Conservation (phyloP, 805 yeast species). For the Nakazawaea ambrosiae region DNA sequence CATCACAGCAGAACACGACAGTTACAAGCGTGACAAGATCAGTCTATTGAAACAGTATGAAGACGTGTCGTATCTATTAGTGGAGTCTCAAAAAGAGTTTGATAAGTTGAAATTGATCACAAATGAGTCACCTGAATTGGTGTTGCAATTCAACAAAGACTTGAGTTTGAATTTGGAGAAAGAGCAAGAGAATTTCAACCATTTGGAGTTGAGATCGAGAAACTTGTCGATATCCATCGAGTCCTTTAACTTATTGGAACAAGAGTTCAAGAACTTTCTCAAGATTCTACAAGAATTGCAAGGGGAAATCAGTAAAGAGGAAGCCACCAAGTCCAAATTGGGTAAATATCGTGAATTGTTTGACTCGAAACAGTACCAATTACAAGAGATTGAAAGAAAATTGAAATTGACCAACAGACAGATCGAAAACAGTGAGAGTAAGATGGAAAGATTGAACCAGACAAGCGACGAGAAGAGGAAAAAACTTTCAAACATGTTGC, state of each 20-base stretch:
- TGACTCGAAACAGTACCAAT: conserved; percentile 29
- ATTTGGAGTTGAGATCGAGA: conserved; percentile 39
- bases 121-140: conserved; percentile 50
- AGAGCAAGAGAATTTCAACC: conserved; percentile 30
- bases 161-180: conserved; percentile 36
- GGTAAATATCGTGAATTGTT: conserved; percentile 32
- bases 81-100: conserved; percentile 50
- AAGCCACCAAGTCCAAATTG: conserved; percentile 30
- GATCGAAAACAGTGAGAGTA: conserved; percentile 39
- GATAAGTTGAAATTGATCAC: conserved; percentile 56
- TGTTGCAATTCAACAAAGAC: conserved; percentile 46
- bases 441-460: conserved; percentile 33
- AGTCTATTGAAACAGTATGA: conserved; percentile 52
- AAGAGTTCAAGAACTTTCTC: conserved; percentile 34
- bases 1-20: conserved; percentile 52
- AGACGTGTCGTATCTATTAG: conserved; percentile 47
- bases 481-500: conserved; percentile 33
- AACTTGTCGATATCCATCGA: conserved; percentile 49
- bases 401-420: conserved; percentile 43
- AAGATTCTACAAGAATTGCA: conserved; percentile 43
- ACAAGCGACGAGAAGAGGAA: conserved; percentile 39
- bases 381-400: conserved; percentile 34
- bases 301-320: conserved; percentile 36
- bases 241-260: conserved; percentile 46
- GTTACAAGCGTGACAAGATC: conserved; percentile 58